Base-by-base conservation (phyloP, 2,329 filamentous ascomycete genomes). In the Thyridium curvatum region DNA sequence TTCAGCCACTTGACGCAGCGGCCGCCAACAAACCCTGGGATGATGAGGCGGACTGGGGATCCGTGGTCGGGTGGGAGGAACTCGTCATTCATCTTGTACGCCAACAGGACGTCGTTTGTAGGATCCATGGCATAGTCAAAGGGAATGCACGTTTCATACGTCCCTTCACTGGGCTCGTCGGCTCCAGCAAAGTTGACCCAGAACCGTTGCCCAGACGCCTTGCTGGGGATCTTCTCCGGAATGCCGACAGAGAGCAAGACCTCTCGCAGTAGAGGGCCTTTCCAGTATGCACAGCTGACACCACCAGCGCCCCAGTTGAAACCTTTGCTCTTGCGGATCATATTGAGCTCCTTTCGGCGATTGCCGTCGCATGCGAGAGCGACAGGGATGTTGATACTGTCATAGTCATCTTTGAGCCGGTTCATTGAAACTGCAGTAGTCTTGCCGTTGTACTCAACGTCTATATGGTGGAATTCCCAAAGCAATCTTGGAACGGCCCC, bases 121-220 rank as follows among this genome's bases (percentile, higher is more conserved):
- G 59, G 48, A 47, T 71, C 63, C 60, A 73, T 67, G 6, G 58
- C 66, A 44, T 72, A 69, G n/a, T 63, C 59, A 4, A 74, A 56
- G 0, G 68, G 65, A 7, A 74, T 63, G 42, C 56, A 64, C 3
- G 69, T 72, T n/a, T 56, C 58, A 44, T 72, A 72, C 30, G 65
- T 67, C 5, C 65, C 68, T 41, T 69, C 64, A 35, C 58, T 65
- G 4, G 61, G 65, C 2, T 64, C 52, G 37, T 74, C 71, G 1
- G 68, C 59, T 2, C 71, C 71, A 43, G 69, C 62, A 39, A 74
- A 73, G 42, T 74, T 65, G 31, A 74, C 62, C 63, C 64, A 71
- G 18, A 52, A 51, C 8, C 56, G 52, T 18, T 43, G 10, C 45
- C 40, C 4, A 47, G 34, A 8, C 33, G 15, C 15, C 40, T 26